A percentile compares a stretch with the other conserved stretches of the same genome.
Evolutionary conservation across 345 rosid genomes (phyloP).

Genomic region (Adansonia digitata): DNA sequence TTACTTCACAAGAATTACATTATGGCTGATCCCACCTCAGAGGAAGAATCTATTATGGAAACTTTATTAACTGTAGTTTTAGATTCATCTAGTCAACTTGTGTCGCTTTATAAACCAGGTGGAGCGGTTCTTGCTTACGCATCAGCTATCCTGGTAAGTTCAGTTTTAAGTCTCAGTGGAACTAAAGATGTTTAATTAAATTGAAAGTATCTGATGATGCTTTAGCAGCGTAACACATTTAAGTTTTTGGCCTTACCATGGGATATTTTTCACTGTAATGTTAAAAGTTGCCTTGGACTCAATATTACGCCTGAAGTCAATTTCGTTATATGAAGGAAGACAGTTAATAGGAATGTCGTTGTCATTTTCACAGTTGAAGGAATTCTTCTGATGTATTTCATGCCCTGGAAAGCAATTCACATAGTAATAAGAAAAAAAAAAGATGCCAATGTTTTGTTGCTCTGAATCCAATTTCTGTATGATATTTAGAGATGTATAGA

Average conservation of each 20-base stretch:
- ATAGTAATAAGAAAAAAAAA: neutral
- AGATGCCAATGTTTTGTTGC: too few relatives aligned
- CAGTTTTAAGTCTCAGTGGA: neutral
- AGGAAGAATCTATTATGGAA: slow-evolving; percentile 88
- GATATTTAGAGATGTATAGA: too few relatives aligned
- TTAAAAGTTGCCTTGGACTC: neutral
- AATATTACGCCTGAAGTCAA: neutral
- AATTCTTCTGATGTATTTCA: too few relatives aligned
- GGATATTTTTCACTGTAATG: neutral
- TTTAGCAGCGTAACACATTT: neutral
- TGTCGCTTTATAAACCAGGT: slow-evolving; percentile 80
- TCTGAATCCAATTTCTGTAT: neutral
- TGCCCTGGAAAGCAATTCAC: neutral
- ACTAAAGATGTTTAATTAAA: too few relatives aligned
- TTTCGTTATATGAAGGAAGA: neutral
- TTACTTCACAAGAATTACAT: slow-evolving; percentile 73
- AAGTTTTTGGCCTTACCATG: neutral
- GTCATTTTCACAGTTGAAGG: neutral
- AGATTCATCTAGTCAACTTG: slow-evolving; percentile 58
- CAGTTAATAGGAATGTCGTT: neutral
- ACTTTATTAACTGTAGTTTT: slow-evolving; percentile 65
- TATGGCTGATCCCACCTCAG: slow-evolving; percentile 77
- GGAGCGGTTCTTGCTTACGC: slow-evolving; percentile 65
- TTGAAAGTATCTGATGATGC: neutral
- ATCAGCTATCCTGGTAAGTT: slow-evolving; percentile 59